Evolutionary conservation across 2,329 filamentous ascomycete species (phyloP).

Genomic region (Penicillium sp.): DNA sequence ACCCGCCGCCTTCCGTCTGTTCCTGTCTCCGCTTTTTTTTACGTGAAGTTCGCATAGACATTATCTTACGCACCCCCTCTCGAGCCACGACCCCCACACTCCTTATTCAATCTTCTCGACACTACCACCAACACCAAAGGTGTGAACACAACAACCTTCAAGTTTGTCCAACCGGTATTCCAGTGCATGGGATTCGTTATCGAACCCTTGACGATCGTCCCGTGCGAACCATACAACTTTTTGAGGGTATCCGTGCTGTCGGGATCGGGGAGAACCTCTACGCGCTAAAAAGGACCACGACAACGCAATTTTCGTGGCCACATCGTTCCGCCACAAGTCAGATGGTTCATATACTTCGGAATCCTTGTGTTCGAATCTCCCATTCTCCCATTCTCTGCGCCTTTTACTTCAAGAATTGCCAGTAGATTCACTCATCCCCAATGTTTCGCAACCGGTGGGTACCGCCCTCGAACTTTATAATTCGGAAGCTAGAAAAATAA

Average conservation of each 20-base stretch:
- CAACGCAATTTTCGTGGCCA: background rate
- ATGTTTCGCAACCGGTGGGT: conserved; percentile 54
- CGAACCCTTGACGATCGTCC: background rate
- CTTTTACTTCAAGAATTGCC: background rate
- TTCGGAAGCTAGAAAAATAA: background rate
- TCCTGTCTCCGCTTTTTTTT: conserved; percentile 13
- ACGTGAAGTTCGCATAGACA: conserved; percentile 10
- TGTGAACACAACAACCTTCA: background rate
- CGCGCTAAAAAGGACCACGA: background rate
- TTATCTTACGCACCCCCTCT: background rate
- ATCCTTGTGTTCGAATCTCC: background rate
- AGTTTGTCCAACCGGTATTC: background rate
- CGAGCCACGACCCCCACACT: conserved; percentile 1
- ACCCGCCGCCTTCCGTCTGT: conserved; percentile 10
- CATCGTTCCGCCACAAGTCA: conserved; percentile 1
- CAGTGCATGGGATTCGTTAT: background rate
- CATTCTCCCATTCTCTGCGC: background rate
- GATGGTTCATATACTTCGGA: conserved; percentile 4
- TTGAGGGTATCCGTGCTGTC: background rate
- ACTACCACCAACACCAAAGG: background rate
- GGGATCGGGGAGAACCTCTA: background rate
- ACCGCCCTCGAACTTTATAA: background rate
- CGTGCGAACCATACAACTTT: background rate
- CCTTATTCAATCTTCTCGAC: background rate
- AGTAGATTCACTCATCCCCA: conserved; percentile 13